These are phyloP conservation scores for Nannochloris sp. DNA, from an alignment of 139 green algal genomes.

Conservation along the genomic window DNA sequence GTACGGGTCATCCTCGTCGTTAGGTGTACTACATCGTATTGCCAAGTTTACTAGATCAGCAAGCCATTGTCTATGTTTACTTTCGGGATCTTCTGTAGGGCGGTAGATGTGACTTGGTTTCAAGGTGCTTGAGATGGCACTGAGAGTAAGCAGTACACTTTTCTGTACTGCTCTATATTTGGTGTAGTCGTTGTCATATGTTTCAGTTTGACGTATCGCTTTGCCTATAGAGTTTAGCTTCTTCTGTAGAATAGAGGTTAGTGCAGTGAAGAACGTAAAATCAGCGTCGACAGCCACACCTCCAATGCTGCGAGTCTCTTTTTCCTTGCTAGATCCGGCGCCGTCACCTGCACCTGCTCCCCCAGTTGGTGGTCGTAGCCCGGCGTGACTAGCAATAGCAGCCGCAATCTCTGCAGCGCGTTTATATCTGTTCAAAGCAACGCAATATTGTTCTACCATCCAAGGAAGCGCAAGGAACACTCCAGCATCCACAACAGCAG, in stretches of 20 bases:
- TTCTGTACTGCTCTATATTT: too few species aligned
- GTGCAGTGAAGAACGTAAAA: not conserved
- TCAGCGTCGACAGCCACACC: not conserved
- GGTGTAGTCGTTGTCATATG: too few species aligned
- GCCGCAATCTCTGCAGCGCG: not conserved
- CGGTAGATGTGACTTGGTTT: conserved; percentile 16
- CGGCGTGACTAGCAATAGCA: not conserved
- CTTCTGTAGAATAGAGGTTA: too few species aligned
- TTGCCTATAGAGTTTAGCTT: too few species aligned
- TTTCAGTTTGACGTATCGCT: too few species aligned
- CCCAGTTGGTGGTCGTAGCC: not conserved
- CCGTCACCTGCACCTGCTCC: not conserved
- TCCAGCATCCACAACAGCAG: too few species aligned
- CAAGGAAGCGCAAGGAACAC: conserved; percentile 9
- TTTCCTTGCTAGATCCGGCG: not conserved
- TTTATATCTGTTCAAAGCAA: not conserved
- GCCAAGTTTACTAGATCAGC: not conserved
- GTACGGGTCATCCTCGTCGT: not conserved
- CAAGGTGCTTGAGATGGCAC: not conserved
- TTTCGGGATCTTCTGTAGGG: conserved; percentile 23
- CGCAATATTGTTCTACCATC: conserved; percentile 12
- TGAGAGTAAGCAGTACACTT: too few species aligned
- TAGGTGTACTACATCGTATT: not conserved
- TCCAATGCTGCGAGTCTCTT: not conserved
- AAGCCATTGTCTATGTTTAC: conserved; percentile 19